Evolutionary conservation across 192 early-diverging fungal genomes (phyloP).

Genomic region (Geranomyces michiganensis): DNA sequence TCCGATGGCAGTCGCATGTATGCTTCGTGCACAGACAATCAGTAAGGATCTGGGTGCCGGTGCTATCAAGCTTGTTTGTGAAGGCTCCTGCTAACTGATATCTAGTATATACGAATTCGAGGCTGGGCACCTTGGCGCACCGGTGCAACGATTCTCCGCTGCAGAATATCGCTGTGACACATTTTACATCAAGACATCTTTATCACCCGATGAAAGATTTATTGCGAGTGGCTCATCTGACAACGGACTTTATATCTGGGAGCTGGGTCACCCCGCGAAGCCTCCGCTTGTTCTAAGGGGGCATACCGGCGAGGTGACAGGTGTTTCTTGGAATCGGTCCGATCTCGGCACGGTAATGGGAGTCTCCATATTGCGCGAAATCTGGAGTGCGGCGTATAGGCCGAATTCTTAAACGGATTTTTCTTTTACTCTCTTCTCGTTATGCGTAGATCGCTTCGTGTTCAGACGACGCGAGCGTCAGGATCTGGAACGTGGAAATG

Average conservation of each 20-base stretch:
- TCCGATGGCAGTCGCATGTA: slow-evolving; percentile 67
- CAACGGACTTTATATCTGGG: slow-evolving; percentile 73
- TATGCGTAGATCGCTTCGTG: slow-evolving; percentile 69
- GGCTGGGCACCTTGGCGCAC: slow-evolving; percentile 48
- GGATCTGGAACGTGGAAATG: slow-evolving; percentile 68
- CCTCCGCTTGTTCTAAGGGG: slow-evolving; percentile 62
- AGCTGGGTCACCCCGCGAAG: slow-evolving; percentile 44
- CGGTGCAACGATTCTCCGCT: slow-evolving; percentile 58
- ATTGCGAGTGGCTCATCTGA: slow-evolving; percentile 73
- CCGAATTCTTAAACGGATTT: background rate
- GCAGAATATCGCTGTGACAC: slow-evolving; percentile 60
- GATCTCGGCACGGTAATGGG: no score
- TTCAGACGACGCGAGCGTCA: slow-evolving; percentile 72
- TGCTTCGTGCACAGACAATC: slow-evolving; percentile 72
- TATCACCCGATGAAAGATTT: slow-evolving; percentile 74
- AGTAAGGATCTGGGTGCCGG: slow-evolving; percentile 29
- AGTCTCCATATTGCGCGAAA: no score
- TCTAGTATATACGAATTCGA: slow-evolving; percentile 73
- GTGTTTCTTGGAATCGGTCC: slow-evolving; percentile 68
- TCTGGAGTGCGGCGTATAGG: slow-evolving; percentile 3
- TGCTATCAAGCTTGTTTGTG: background rate
- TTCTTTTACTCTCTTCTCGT: background rate
- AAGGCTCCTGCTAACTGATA: no score
- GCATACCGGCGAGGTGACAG: slow-evolving; percentile 69
- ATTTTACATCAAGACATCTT: slow-evolving; percentile 71